Evolutionary conservation across 306 rosid species (phyloP), one percentile per base, ranked within the genome.

Genomic region (Ormosia emarginata): DNA sequence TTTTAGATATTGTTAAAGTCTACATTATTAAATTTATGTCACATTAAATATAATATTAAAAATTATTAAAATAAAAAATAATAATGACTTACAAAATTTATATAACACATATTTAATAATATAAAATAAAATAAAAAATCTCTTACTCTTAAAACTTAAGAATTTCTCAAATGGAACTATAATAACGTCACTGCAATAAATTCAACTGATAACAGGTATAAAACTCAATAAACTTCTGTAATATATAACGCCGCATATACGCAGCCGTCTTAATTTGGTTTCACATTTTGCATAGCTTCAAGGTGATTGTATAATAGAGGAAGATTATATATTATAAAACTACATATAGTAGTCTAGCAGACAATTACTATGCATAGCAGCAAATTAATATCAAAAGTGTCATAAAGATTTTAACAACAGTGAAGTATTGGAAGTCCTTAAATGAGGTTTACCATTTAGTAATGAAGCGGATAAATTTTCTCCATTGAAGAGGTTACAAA

Each of bases 401-500:
- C 56, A 69, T 15, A 56, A 46, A 46, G 18, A 67, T 50, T 67
- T 64, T 13, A 66, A 79, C 71, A 81, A 67, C 7, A 67, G 3
- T 33, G 44, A 59, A 34, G n/a, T 44, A 55, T 41, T 58, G 13
- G 13, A 63, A 71, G 77, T 81, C 84, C 80, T 79, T 47, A 33
- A 61, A 75, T 63, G 78, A 57, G 71, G 89, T 81, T 85, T 81
- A 79, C 91, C 85, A 74, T 84, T 80, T 33, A 81, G 91, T 53
- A 88, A 92, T 93, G 99, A 95, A 95, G 99, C 86, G 66, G 90
- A 92, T 50, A 87, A 95, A 89, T 95, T 95, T 93, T 90, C 97
- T 82, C 90, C 93, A 29, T 79, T 67, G 39, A 74, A 59, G 78
- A 81, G 80, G 64, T 71, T 41, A 85, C 79, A 75, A 72, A 78